Evolutionary conservation across 2,329 filamentous ascomycete species (phyloP), one percentile per base, ranked within the genome.

Genomic region (Penicillium sp.): DNA sequence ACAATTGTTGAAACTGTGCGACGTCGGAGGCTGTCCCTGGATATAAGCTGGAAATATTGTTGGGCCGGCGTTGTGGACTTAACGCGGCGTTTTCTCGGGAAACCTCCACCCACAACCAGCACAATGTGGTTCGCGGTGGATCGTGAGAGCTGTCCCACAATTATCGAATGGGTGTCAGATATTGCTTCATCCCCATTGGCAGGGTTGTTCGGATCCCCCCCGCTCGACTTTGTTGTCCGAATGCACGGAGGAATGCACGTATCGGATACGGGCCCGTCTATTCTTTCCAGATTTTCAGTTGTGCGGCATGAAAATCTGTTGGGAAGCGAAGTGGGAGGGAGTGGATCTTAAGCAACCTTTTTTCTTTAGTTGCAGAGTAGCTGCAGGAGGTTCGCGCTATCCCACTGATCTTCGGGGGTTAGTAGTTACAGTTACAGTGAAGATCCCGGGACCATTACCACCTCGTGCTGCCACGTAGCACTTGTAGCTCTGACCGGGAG

Each of bases 331-430:
- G 38, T 40, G 38, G 38, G 38, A 40, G 59, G 59, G 56, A 44
- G 59, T 62, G 59, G 61, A 56, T 49, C 44, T 46, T 13, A 36
- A 32, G 22, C 46, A 34, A 47, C 18, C 10, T 24, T 16, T 38
- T 51, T 43, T 14, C 31, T 21, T 44, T 32, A 31, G 22, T 24
- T 31, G 43, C 43, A 44, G 43, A 6, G 6, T 10, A 13, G 24
- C 5, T 47, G 39, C 16, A 50, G 40, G 27, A 29, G 45, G 9
- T 49, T 24, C 18, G 36, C 22, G 40, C 34, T 45, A 44, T 47
- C 22, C 50, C 51, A 47, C 39, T 48, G 57, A 60, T 58, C 55
- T 58, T 56, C 55, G 40, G n/a, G 24, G 24, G 34, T 8, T 27
- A 39, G 49, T 40, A 46, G 52, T 50, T 48, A 47, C 46, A 52